Evolutionary conservation across 106 monocot species (phyloP), one percentile per base, ranked within the genome.

Genomic region (Cymbidium sinense): DNA sequence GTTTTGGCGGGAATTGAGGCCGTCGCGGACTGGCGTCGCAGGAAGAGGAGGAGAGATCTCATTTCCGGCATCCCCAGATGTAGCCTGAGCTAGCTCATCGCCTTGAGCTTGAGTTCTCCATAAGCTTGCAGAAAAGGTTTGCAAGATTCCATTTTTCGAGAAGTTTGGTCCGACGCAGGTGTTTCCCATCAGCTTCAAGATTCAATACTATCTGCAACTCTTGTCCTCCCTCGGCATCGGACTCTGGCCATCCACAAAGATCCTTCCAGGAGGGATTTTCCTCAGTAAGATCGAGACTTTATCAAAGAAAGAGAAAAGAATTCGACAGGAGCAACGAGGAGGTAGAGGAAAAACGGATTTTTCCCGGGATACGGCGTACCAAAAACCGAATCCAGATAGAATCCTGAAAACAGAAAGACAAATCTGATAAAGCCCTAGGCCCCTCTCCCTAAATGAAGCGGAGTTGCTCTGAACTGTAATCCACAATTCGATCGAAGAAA

Each of bases 101-200:
- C 27, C 33, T 30, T 76, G 19, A 36, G 13, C 34, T 55, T 43
- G 76, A 12, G 34, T 23, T 6, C 54, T 47, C 76, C 76, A 76
- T 50, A 76, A 55, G 34, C 34, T 76, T 55, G 76, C 76, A 33
- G 76, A 76, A 19, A 76, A 11, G 17, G 50, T 52, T 19, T 76
- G 76, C 5, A 76, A 76, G 52, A 76, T 52, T 15, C 54, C 76
- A 55, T 55, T 76, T 35, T 76, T 76, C 6, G 76, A 50, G 34
- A 50, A 52, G 54, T 5, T 54, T 34, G 76, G 76, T 8, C 76
- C 76, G 12, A 76, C 54, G 34, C 76, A 76, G 5, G 76, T 76
- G 34, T 76, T 76, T 54, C 76, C 76, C 76, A 76, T 76, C 52
- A 76, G 34, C 21, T 43, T 43, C 74, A 74, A 43, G 41, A 9